Conservation (phyloP, 306 rosid species). For the Acmispon strigosus region DNA sequence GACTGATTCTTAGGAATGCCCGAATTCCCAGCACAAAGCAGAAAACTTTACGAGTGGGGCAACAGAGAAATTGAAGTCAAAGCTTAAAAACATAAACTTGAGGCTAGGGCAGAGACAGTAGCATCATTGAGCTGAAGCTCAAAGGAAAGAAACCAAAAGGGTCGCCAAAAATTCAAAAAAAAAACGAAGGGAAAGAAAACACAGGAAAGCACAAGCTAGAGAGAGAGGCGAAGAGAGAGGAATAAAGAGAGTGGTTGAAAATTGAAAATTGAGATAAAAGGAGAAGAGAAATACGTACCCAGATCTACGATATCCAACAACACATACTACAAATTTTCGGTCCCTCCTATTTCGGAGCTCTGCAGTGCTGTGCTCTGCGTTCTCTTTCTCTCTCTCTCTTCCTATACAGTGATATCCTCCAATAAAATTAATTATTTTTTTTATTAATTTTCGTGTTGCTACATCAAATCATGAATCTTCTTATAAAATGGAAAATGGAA, state of each 20-base stretch:
- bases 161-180: background rate
- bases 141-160: constrained; percentile 13
- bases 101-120: background rate
- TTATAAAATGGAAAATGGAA: background rate
- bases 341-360: constrained; percentile 39
- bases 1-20: background rate
- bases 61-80: background rate
- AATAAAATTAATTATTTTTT: background rate
- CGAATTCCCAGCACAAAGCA: constrained; percentile 4
- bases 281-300: constrained; percentile 17
- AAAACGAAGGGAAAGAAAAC: background rate
- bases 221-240: background rate
- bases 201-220: constrained; percentile 6
- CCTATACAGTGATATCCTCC: constrained; percentile 15
- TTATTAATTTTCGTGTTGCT: background rate
- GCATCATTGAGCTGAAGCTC: constrained; percentile 3
- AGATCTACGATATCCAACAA: constrained; percentile 34
- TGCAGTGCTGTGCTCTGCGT: background rate
- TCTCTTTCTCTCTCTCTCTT: constrained; percentile 7
- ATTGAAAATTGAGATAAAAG: background rate
- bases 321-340: constrained; percentile 17
- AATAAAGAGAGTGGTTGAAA: background rate
- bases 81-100: constrained; percentile 19
- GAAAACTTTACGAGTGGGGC: background rate
- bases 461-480: background rate